These are phyloP conservation scores for Pseudohyphozyma bogoriensis DNA, from an alignment of 768 basidiomycete species.

Conservation along the genomic window DNA sequence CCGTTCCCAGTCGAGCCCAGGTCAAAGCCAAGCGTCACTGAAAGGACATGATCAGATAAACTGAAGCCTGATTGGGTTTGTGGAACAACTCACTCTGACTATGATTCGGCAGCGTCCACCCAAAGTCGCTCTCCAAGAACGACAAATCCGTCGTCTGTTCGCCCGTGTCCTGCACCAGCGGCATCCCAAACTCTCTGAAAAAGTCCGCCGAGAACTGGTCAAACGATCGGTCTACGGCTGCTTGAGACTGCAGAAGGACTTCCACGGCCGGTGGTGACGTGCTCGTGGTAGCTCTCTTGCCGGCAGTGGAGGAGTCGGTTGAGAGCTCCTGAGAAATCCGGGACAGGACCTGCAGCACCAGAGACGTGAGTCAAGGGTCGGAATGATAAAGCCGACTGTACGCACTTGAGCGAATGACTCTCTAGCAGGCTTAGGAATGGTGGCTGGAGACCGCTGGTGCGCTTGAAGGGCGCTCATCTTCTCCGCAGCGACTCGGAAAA, in stretches of 20 bases:
- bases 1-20: too few species aligned
- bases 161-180: too few species aligned
- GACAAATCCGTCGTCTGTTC: too few species aligned
- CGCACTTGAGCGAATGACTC: neutral
- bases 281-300: neutral
- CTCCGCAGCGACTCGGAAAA: constrained; percentile 16
- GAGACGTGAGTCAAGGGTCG: neutral
- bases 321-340: neutral
- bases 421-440: too few species aligned
- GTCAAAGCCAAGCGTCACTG: too few species aligned
- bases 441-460: neutral
- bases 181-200: neutral
- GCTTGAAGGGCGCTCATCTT: neutral
- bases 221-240: neutral
- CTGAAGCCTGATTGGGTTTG: too few species aligned
- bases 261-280: too few species aligned
- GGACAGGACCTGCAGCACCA: neutral
- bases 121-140: too few species aligned
- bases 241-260: neutral
- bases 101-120: too few species aligned
- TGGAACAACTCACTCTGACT: too few species aligned
- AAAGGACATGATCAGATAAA: too few species aligned
- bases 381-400: too few species aligned
- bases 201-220: neutral
- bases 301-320: neutral